Evolutionary conservation across 1,284 basidiomycete genomes (phyloP).

Genomic region (Papiliotrema fonsecae): DNA sequence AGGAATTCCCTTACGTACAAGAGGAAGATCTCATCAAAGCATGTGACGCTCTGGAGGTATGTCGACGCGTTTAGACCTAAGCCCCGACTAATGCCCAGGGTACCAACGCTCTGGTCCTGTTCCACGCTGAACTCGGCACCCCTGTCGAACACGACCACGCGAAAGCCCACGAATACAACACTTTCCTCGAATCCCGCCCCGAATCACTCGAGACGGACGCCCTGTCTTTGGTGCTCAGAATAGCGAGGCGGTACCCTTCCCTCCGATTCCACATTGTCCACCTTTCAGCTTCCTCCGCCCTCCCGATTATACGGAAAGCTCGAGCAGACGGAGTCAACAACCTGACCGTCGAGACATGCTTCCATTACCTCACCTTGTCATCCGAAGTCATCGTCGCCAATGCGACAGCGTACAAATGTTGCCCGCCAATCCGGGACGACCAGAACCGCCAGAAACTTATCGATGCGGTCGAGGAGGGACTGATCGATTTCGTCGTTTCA

Average conservation of each 20-base stretch:
- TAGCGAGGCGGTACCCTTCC: conserved; percentile 60
- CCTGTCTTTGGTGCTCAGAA: conserved; percentile 64
- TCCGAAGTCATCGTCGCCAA: conserved; percentile 55
- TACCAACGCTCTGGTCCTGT: conserved; percentile 65
- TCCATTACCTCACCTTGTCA: conserved; percentile 72
- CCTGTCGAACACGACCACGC: conserved; percentile 3
- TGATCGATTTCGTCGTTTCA: conserved; percentile 84
- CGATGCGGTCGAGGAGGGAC: conserved; percentile 70
- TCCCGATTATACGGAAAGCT: conserved; percentile 68
- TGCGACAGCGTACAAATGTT: conserved; percentile 64
- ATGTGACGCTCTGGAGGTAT: conserved; percentile 68
- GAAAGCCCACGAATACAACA: conserved; percentile 56
- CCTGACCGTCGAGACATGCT: conserved; percentile 87
- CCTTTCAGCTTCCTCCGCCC: conserved; percentile 73
- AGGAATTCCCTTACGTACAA: conserved; percentile 86
- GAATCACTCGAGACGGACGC: conserved; percentile 68
- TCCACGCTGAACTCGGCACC: conserved; percentile 80
- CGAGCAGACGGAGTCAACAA: conserved; percentile 52
- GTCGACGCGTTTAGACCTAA: conserved; percentile 13
- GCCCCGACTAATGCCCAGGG: conserved; percentile 49
- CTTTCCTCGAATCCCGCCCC: conserved; percentile 79
- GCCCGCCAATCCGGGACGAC: conserved; percentile 78
- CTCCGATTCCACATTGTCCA: conserved; percentile 89
- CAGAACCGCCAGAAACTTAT: conserved; percentile 69
- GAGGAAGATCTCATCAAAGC: conserved; percentile 65